Percentiles rank a stretch among this genome's conserved stretches.
These are phyloP conservation scores for Alloascoidea hylecoeti DNA, from an alignment of 805 yeast species.

Conservation along the genomic window DNA sequence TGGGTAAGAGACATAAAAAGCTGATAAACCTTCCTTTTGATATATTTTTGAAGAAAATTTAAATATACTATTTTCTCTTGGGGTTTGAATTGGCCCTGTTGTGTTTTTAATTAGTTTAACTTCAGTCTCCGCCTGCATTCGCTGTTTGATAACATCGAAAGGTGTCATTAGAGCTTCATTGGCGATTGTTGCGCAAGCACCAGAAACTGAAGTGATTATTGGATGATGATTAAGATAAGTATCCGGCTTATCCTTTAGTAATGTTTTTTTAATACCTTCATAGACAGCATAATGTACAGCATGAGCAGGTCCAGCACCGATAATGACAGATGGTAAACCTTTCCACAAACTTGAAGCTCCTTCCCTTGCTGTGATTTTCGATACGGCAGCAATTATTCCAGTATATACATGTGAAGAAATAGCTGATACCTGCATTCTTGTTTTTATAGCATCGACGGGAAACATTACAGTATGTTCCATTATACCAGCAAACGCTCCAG, in stretches of 20 bases:
- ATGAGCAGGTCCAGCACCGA: constrained; percentile 99
- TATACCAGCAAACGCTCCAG: constrained; percentile 82
- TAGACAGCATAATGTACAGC: constrained; percentile 91
- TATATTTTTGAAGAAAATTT: constrained; percentile 14
- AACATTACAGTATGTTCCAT: constrained; percentile 82
- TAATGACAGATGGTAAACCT: constrained; percentile 80
- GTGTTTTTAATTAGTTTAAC: background rate
- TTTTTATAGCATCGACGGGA: constrained; percentile 69
- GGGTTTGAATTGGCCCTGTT: constrained; percentile 2
- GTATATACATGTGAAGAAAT: constrained; percentile 15
- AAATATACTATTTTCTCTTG: constrained; percentile 11
- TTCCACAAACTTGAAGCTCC: constrained; percentile 87
- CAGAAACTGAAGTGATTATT: constrained; percentile 71
- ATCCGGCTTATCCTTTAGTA: constrained; percentile 23
- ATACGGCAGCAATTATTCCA: constrained; percentile 49
- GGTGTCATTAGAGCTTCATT: constrained; percentile 97
- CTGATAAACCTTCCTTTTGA: constrained; percentile 31
- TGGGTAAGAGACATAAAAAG: constrained; percentile 87
- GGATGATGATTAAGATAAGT: constrained; percentile 52
- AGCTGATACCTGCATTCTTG: constrained; percentile 50
- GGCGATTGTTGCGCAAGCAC: constrained; percentile 84
- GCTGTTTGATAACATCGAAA: constrained; percentile 86
- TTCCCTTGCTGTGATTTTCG: constrained; percentile 67
- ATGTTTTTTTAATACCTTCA: constrained; percentile 57
- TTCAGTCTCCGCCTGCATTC: constrained; percentile 56